Conservation (phyloP, 805 yeast species). For the Sugiyamaella marilandica region DNA sequence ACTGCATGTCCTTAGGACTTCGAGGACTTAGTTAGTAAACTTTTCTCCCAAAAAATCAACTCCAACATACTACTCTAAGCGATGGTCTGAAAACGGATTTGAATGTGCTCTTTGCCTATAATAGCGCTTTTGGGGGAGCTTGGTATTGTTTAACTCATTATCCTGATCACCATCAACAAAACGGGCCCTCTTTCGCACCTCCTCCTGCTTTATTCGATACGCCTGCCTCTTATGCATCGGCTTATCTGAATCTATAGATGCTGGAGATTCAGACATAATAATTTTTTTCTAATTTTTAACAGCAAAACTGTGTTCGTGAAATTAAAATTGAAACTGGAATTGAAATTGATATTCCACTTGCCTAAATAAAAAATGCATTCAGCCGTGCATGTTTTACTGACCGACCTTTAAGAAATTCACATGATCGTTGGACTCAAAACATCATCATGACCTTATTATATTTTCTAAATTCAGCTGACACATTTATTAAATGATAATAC, state of each 20-base stretch:
- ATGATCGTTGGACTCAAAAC: no score
- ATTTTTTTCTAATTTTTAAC: no score
- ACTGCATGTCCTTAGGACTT: conserved; percentile 79
- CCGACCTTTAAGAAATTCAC: no score
- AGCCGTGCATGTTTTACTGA: no score
- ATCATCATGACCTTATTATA: no score
- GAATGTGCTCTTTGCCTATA: conserved; percentile 98
- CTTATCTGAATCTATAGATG: conserved; percentile 1
- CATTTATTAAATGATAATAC: not conserved
- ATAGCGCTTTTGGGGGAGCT: conserved; percentile 63
- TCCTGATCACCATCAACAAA: conserved; percentile 31
- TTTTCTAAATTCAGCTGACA: no score
- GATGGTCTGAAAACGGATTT: conserved; percentile 94
- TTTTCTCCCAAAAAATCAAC: not conserved
- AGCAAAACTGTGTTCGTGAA: no score
- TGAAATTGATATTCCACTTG: no score
- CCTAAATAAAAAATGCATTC: no score
- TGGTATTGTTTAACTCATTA: conserved; percentile 28
- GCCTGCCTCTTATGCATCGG: conserved; percentile 29
- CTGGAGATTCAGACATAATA: conserved; percentile 7
- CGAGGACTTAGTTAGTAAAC: conserved; percentile 43
- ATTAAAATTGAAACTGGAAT: no score
- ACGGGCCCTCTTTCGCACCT: conserved; percentile 43
- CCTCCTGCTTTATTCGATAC: conserved; percentile 44
- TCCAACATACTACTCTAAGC: conserved; percentile 57